phyloP scores from a whole-genome alignment of 208 protist genomes.

The Crithidia thermophila region DNA sequence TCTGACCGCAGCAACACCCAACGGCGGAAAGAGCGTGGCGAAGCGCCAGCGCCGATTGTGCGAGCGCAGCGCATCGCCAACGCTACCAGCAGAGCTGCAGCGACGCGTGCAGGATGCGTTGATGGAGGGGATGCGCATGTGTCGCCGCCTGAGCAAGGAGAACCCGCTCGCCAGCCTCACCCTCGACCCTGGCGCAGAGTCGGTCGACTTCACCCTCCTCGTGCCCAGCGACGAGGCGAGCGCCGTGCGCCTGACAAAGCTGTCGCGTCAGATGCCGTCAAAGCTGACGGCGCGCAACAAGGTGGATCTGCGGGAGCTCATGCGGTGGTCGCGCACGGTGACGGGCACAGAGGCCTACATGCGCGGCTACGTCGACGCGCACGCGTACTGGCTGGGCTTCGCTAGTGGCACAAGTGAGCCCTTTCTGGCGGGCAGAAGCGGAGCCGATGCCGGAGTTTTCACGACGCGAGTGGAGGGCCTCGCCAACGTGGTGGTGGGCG shows the following conservation, averaged over 20 bases:
- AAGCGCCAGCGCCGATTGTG: too few relatives aligned
- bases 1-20: too few relatives aligned
- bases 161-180: constrained; percentile 48
- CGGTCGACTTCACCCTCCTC: constrained; percentile 67
- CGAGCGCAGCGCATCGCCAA: not conserved
- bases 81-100: constrained; percentile 17
- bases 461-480: constrained; percentile 35
- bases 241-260: constrained; percentile 62
- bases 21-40: too few relatives aligned
- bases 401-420: constrained; percentile 59
- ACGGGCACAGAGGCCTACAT: constrained; percentile 53
- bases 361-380: constrained; percentile 60
- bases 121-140: constrained; percentile 49
- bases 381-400: constrained; percentile 86
- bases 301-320: constrained; percentile 41
- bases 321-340: constrained; percentile 43
- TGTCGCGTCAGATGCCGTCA: constrained; percentile 50
- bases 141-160: constrained; percentile 46
- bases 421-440: constrained; percentile 43
- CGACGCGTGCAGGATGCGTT: constrained; percentile 44
- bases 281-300: constrained; percentile 49
- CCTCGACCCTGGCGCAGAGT: constrained; percentile 38
- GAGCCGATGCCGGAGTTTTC: constrained; percentile 1
- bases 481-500: constrained; percentile 68
- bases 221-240: constrained; percentile 44